These are phyloP conservation scores for Nannochloropsis gaditana DNA, from an alignment of 108 stramenopile genomes.

Conservation along the genomic window DNA sequence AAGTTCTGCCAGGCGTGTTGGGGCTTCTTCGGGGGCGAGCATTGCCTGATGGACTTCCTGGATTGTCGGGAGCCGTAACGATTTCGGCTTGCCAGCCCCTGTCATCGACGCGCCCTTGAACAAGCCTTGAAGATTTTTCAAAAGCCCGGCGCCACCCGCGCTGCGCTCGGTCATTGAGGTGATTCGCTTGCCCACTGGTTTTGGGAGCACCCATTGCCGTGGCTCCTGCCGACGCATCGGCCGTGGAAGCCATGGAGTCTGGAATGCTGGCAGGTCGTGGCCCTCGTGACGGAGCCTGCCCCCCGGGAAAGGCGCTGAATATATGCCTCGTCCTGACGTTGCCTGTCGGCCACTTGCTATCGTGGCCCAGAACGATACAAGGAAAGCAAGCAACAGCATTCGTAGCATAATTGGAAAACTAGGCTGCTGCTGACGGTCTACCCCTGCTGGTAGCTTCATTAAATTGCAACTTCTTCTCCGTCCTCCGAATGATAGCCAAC, in stretches of 20 bases:
- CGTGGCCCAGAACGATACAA: background rate
- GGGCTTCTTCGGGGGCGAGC: background rate
- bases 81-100: background rate
- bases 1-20: background rate
- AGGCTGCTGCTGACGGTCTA: background rate
- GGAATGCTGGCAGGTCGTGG: background rate
- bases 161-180: conserved; percentile 4
- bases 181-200: background rate
- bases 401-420: background rate
- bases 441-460: background rate
- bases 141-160: background rate
- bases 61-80: background rate
- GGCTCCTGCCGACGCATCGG: background rate
- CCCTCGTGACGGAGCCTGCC: background rate
- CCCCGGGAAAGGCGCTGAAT: background rate
- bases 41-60: conserved; percentile 15
- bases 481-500: background rate
- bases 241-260: background rate
- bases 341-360: background rate
- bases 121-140: conserved; percentile 12
- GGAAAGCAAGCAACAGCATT: background rate
- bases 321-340: conserved; percentile 1
- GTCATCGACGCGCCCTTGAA: background rate
- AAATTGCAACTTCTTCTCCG: background rate
- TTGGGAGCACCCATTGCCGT: background rate